Percentiles rank a stretch among this genome's conserved stretches.
These are phyloP conservation scores for Neurospora sp. DNA, from an alignment of 495 filamentous ascomycete genomes.

Conservation along the genomic window DNA sequence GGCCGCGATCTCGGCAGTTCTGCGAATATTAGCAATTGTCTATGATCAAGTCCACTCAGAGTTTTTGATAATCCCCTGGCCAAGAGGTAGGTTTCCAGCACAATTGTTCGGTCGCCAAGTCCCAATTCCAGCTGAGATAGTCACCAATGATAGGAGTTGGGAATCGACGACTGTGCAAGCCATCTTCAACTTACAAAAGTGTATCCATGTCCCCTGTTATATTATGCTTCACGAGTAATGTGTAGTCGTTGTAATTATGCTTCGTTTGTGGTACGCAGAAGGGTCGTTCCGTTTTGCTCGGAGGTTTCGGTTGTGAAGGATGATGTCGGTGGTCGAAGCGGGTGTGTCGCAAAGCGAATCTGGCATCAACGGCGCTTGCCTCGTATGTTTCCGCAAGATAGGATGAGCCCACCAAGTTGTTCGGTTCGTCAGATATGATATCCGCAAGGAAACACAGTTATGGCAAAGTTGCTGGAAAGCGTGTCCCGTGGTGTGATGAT, in stretches of 20 bases:
- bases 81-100: background rate
- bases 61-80: slow-evolving; percentile 1
- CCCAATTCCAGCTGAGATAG: background rate
- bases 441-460: background rate
- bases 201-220: slow-evolving; percentile 55
- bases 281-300: background rate
- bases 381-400: background rate
- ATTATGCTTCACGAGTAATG: background rate
- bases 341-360: background rate
- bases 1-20: slow-evolving; percentile 77
- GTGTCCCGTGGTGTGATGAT: background rate
- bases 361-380: background rate
- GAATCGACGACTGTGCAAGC: background rate
- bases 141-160: background rate
- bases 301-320: background rate
- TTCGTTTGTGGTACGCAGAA: background rate
- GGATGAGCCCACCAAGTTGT: background rate
- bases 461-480: background rate
- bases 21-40: slow-evolving; percentile 22
- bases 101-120: background rate
- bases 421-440: background rate
- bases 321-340: background rate
- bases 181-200: slow-evolving; percentile 52
- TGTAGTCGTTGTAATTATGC: background rate
- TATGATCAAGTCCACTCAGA: background rate